Percentiles rank a stretch among this genome's conserved stretches.
phyloP scores from a whole-genome alignment of 768 basidiomycete species.

The Tephrocybe sp. region DNA sequence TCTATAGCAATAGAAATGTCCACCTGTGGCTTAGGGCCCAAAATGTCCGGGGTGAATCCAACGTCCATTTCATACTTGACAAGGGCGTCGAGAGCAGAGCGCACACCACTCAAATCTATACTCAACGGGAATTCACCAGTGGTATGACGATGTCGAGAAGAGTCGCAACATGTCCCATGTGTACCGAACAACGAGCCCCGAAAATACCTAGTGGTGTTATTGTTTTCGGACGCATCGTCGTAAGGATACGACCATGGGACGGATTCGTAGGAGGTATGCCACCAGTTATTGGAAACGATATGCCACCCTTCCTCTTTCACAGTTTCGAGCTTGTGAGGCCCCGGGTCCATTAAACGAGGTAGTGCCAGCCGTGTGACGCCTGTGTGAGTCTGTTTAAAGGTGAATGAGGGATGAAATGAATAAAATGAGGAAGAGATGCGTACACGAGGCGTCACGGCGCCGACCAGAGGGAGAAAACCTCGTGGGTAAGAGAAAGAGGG shows the following conservation, averaged over 20 bases:
- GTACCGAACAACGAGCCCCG: conserved; percentile 30
- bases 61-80: conserved; percentile 38
- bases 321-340: conserved; percentile 16
- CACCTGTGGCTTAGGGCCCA: neutral
- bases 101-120: conserved; percentile 37
- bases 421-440: conserved; percentile 11
- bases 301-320: conserved; percentile 37
- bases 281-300: conserved; percentile 35
- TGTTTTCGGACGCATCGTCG: conserved; percentile 17
- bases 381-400: conserved; percentile 9
- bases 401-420: conserved; percentile 6
- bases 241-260: conserved; percentile 38
- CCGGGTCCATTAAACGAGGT: conserved; percentile 25
- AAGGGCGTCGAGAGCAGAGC: conserved; percentile 32
- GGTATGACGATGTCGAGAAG: conserved; percentile 10
- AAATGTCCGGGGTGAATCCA: conserved; percentile 32
- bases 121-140: conserved; percentile 29
- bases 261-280: conserved; percentile 35
- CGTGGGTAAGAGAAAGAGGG: conserved; percentile 21
- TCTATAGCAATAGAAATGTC: conserved; percentile 25
- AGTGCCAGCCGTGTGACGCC: conserved; percentile 5
- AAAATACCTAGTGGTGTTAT: conserved; percentile 28
- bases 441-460: conserved; percentile 27
- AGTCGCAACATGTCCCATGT: conserved; percentile 8
- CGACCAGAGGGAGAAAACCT: conserved; percentile 18